These are phyloP conservation scores for Astraeus odoratus DNA, from an alignment of 768 basidiomycete species.

Conservation along the genomic window DNA sequence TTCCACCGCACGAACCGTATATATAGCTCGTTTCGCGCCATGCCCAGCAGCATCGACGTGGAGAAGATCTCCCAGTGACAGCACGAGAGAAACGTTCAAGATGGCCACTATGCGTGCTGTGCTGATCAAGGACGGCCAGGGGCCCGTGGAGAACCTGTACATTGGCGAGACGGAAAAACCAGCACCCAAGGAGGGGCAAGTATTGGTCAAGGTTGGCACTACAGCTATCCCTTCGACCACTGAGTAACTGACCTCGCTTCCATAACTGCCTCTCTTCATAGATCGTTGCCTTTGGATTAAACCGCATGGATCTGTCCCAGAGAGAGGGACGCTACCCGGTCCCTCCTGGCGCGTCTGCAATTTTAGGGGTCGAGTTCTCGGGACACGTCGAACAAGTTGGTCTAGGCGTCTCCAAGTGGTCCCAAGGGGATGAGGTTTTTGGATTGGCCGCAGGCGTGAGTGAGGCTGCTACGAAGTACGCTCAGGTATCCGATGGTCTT, in stretches of 20 bases:
- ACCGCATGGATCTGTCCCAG: conserved; percentile 79
- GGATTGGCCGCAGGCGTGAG: conserved; percentile 78
- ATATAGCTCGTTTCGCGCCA: too few relatives aligned
- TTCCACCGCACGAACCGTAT: too few relatives aligned
- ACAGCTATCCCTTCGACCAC: background rate
- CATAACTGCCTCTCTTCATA: conserved; percentile 25
- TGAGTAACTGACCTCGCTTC: background rate
- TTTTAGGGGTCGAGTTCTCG: conserved; percentile 87
- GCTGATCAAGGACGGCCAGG: conserved; percentile 68
- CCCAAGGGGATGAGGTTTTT: conserved; percentile 64
- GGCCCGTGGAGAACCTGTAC: conserved; percentile 71
- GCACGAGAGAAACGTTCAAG: too few relatives aligned
- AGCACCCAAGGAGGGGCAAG: conserved; percentile 45
- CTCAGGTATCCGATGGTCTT: conserved; percentile 1
- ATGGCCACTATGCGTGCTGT: conserved; percentile 61
- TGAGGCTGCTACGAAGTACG: conserved; percentile 1
- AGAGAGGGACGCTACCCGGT: conserved; percentile 67
- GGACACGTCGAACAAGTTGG: conserved; percentile 55
- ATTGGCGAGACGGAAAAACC: conserved; percentile 68
- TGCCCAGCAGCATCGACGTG: too few relatives aligned
- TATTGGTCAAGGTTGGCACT: conserved; percentile 67
- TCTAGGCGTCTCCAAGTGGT: conserved; percentile 43
- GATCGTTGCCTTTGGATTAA: conserved; percentile 83
- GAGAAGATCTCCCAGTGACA: too few relatives aligned
- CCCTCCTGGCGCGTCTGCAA: conserved; percentile 67